Base-by-base conservation (phyloP, 306 rosid genomes). In the Begonia loranthoides region DNA sequence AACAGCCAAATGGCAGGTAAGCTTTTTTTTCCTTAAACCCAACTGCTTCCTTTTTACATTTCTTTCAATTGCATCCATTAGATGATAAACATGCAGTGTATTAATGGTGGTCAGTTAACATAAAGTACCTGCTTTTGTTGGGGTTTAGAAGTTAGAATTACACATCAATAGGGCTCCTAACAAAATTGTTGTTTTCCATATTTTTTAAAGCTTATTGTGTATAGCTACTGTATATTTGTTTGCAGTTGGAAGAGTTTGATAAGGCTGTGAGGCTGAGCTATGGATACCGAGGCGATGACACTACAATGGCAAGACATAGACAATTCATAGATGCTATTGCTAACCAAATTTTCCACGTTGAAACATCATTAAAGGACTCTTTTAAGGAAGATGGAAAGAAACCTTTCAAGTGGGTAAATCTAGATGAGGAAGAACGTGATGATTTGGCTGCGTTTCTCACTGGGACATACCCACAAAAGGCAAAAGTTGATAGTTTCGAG, bases 1-100 rank as follows among this genome's bases (percentile, higher is more conserved):
- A 46, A 85, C 95, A 16, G 94, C 97, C 9, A 90, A 90, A 72
- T 90, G 97, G 97, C 95, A 90, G 94, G 97, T 90, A 61, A 4
- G 36, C 19, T 70, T 63, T 13, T 4, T 39, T 21, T 40, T 38
- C 55, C 14, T 12, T 28, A 7, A 28, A 28, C 9, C 9, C 36
- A 28, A 1, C 7, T 28, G 6, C 5, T 48, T 58, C 16, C 36
- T 47, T 47, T 39, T 43, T 11, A 43, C 47, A 43, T 11, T 11
- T 43, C 15, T 11, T 2, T 10, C 5, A 43, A 43, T 43, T n/a
- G 13, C 10, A 43, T 43, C 1, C 13, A 43, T 11, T 13, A 43
- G 4, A 43, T 11, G 47, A 43, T 43, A 43, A 10, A 12, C 8
- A 41, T 41, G 45, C 13, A 12, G 13, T 41, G 22, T 19, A 19